phyloP scores from a whole-genome alignment of 768 basidiomycete species.

The Suillus weaverae region DNA sequence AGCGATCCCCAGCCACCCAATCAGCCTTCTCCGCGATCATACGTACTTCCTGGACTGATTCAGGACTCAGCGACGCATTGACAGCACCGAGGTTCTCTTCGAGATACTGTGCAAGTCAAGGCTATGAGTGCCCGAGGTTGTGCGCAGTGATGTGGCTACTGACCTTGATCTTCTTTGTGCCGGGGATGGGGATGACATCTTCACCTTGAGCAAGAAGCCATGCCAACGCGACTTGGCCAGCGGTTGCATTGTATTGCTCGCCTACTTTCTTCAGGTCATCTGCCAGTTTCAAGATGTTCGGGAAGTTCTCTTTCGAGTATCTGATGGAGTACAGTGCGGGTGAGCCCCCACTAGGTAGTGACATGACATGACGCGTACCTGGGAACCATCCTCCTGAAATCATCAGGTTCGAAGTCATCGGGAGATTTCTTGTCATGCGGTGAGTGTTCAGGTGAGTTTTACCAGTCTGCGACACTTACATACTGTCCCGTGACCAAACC shows the following conservation, averaged over 20 bases:
- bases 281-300: conserved; percentile 40
- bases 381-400: conserved; percentile 26
- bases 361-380: conserved; percentile 28
- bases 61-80: conserved; percentile 33
- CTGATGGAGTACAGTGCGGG: conserved; percentile 28
- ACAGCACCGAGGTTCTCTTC: conserved; percentile 45
- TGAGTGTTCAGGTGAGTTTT: background rate
- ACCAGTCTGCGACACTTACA: conserved; percentile 26
- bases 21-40: conserved; percentile 33
- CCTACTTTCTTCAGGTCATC: conserved; percentile 36
- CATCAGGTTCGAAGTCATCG: conserved; percentile 31
- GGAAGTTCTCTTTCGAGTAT: conserved; percentile 44
- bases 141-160: background rate
- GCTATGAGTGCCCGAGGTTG: background rate
- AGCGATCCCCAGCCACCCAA: conserved; percentile 27
- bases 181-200: conserved; percentile 42
- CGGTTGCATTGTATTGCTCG: conserved; percentile 32
- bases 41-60: conserved; percentile 40
- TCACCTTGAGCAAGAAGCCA: conserved; percentile 41
- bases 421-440: conserved; percentile 28
- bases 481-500: conserved; percentile 51
- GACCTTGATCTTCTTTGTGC: conserved; percentile 37
- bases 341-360: conserved; percentile 29
- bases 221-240: conserved; percentile 42
- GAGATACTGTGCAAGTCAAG: conserved; percentile 35